These are phyloP conservation scores for Diplotaxis tenuifolia DNA, from an alignment of 345 rosid species.

Conservation along the genomic window DNA sequence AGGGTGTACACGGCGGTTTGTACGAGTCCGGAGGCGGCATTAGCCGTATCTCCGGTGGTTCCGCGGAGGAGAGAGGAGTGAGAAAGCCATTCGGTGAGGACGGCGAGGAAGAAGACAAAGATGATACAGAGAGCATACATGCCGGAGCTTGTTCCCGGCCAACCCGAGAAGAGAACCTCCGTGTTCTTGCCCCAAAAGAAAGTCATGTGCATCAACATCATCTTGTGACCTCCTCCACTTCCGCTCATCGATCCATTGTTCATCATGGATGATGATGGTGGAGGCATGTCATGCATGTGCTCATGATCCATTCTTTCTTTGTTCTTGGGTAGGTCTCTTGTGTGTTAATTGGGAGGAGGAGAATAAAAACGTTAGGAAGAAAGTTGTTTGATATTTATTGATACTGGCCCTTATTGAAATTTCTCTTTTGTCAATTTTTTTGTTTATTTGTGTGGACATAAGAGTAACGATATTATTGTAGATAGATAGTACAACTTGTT, in stretches of 20 bases:
- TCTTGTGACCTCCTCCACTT: neutral
- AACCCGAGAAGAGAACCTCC: neutral
- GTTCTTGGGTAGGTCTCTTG: neutral
- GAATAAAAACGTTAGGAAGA: neutral
- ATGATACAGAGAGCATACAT: conserved; percentile 69
- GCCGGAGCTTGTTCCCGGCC: conserved; percentile 60
- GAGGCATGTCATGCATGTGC: neutral
- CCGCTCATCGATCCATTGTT: neutral
- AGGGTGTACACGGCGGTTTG: conserved; percentile 52
- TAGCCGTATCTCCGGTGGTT: conserved; percentile 43
- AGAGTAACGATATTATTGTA: neutral
- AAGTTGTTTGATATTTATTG: neutral
- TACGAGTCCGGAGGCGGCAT: conserved; percentile 49
- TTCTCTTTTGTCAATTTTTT: neutral
- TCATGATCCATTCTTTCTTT: neutral
- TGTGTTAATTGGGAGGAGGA: neutral
- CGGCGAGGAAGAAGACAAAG: conserved; percentile 57
- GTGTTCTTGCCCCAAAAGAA: neutral
- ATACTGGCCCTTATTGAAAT: neutral
- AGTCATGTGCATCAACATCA: neutral
- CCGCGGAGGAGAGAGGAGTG: conserved; percentile 30
- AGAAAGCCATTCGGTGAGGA: conserved; percentile 55
- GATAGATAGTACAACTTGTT: neutral
- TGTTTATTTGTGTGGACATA: neutral
- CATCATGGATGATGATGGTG: neutral